Conservation (phyloP, 2,329 filamentous ascomycete species). For the Monilinia polystroma region DNA sequence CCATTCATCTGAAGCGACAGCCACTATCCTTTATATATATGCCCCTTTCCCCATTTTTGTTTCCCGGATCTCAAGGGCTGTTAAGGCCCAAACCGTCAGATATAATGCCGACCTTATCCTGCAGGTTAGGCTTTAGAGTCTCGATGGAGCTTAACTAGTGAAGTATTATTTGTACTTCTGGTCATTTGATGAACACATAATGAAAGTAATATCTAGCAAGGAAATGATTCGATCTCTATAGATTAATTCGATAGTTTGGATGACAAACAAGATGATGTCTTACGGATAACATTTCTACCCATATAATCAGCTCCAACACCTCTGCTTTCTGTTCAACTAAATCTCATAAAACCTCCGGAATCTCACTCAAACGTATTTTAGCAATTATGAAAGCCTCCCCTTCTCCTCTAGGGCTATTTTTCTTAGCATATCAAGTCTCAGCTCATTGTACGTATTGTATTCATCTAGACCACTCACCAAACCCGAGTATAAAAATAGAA, state of each 20-base stretch:
- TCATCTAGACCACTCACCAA: not conserved
- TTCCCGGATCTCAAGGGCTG: not conserved
- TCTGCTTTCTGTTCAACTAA: not conserved
- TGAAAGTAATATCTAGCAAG: not conserved
- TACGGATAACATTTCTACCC: not conserved
- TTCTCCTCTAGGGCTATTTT: constrained; percentile 4
- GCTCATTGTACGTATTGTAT: constrained; percentile 22
- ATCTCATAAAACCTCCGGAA: not conserved
- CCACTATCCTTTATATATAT: not conserved
- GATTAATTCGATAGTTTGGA: not conserved
- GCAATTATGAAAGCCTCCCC: constrained; percentile 12
- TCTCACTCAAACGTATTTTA: not conserved
- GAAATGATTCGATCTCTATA: not conserved
- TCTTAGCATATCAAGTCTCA: not conserved
- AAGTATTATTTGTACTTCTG: not conserved
- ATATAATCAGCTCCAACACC: not conserved
- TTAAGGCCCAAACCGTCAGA: not conserved
- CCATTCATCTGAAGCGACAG: not conserved
- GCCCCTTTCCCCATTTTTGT: not conserved
- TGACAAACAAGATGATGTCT: not conserved
- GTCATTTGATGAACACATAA: constrained; percentile 13
- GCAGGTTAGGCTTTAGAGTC: too few relatives aligned
- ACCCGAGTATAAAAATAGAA: not conserved
- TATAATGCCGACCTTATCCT: not conserved
- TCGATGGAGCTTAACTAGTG: not conserved